Evolutionary conservation across 2,329 filamentous ascomycete genomes (phyloP).

Genomic region (Thelonectria olida): DNA sequence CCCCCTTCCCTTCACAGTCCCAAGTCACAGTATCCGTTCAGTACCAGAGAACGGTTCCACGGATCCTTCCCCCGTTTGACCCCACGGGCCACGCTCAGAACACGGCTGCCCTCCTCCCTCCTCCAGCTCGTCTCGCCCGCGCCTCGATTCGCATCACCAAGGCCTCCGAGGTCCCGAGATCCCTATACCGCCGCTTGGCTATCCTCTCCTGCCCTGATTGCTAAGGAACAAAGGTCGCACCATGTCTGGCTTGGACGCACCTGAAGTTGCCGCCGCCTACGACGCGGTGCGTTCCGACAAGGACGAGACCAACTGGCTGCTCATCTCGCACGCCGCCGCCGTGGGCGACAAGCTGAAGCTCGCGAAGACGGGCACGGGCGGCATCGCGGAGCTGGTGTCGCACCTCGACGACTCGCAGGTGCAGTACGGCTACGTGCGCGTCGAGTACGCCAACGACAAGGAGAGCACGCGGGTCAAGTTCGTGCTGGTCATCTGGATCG

Average conservation of each 20-base stretch:
- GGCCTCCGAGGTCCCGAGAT: not conserved
- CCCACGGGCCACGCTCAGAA: not conserved
- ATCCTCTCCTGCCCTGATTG: too few species aligned
- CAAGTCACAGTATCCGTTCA: too few species aligned
- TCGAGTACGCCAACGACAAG: constrained; percentile 77
- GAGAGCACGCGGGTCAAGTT: constrained; percentile 77
- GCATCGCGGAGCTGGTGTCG: constrained; percentile 65
- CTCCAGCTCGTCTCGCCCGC: not conserved
- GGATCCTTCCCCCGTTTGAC: not conserved
- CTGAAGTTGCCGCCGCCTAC: constrained; percentile 72
- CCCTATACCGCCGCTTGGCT: not conserved
- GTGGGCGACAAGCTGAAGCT: constrained; percentile 66
- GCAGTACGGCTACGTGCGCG: constrained; percentile 72
- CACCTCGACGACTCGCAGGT: constrained; percentile 67
- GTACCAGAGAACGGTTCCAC: too few species aligned
- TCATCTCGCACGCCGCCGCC: constrained; percentile 67
- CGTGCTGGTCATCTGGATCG: constrained; percentile 74
- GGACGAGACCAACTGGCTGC: constrained; percentile 71
- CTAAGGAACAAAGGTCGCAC: not conserved
- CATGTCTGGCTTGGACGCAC: constrained; percentile 66
- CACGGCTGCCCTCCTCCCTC: not conserved
- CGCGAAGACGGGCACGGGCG: constrained; percentile 66
- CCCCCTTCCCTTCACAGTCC: not conserved
- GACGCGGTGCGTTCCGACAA: constrained; percentile 74
- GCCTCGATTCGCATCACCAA: not conserved